Base-by-base conservation (phyloP, 768 basidiomycete species). In the Boletellus ananas region DNA sequence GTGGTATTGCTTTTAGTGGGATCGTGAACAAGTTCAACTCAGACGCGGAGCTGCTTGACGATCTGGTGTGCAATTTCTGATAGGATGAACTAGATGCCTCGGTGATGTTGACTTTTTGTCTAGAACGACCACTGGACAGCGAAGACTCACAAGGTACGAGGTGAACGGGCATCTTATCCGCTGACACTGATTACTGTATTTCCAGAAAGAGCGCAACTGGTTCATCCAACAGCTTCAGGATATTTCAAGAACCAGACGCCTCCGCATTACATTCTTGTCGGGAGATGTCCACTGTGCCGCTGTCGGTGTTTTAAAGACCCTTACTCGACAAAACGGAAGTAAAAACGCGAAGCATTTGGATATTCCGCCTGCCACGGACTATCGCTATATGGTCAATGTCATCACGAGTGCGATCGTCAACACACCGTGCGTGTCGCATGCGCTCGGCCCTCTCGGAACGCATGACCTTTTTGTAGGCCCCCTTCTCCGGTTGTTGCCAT, bases 261-360 rank as follows among this genome's bases (percentile, higher is more conserved):
- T 87, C 27, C 81, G 96, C 23, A 75, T 99, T n/a, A 79, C 85
- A 0, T 94, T 94, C 68, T 61, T 98, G 16, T 87, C 86, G 0
- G 96, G 96, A 4, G 94, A 99, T 65, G 95, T 97, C 13, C 95
- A 97, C 63, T 89, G 89, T 58, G 89, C 89, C 1, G 88, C 90
- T 1, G 89, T 93, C 0, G 89, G 87, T 2, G 67, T 84, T 3
- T 70, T 94, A 55, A 90, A 85, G 68, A 88, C 88, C 2, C 72
- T 86, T 37, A 74, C 71, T 34, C 54, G 25, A 44, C 45, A 48
- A 39, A 38, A 1, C 50, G 69, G 69, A 50, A 64, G 60, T 3
- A 84, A 81, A 60, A 74, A 74, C 3, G 23, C 7, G 23, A 57
- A 29, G 8, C 1, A 1, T 11, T 39, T 23, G 17, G 68, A 68